Base-by-base conservation (phyloP, 139 green algal genomes). In the Closterium sp. region DNA sequence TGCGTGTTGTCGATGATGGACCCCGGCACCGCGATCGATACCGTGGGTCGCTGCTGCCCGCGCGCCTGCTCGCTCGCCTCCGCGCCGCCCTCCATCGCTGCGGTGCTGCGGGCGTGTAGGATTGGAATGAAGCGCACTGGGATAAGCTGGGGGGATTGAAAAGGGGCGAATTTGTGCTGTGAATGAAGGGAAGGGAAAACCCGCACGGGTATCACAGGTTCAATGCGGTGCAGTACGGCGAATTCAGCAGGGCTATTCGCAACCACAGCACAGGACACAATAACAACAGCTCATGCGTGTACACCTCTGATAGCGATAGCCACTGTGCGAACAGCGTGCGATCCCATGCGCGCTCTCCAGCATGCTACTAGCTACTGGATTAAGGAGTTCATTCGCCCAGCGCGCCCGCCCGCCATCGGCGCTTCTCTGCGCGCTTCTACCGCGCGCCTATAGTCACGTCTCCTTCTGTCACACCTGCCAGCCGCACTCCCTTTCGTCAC, bases 1-100 rank as follows among this genome's bases (percentile, higher is more conserved):
- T 95, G 94, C 42, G 94, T 93, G 34, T 95, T 95, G 85, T 95
- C 94, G 34, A 95, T 88, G 42, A 95, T 90, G 9, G 94, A 95
- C 19, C 94, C 93, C 30, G 93, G 27, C 90, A 95, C 91, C n/a
- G 94, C 94, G 19, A 95, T 96, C 29, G 94, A 95, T 31, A 95
- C 9, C 24, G 94, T 95, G 0, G 30, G 62, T 4, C 89, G n/a
- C 62, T 90, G 29, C 19, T 28, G n/a, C 87, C 27, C 89, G 21
- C 34, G 85, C 85, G 90, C 24, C 9, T 90, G 73, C 32, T 91
- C 28, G 17, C 17, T 24, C 62, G 62, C 17, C 62, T 79, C 62
- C 62, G 62, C 62, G 62, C 17, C 17, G 62, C 19, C 62, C 2
- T 13, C 62, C 62, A 79, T 79, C 19, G 62, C 2, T 79, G 17